Conservation (phyloP, 768 basidiomycete species). For the Hygrocybe coccinea region DNA sequence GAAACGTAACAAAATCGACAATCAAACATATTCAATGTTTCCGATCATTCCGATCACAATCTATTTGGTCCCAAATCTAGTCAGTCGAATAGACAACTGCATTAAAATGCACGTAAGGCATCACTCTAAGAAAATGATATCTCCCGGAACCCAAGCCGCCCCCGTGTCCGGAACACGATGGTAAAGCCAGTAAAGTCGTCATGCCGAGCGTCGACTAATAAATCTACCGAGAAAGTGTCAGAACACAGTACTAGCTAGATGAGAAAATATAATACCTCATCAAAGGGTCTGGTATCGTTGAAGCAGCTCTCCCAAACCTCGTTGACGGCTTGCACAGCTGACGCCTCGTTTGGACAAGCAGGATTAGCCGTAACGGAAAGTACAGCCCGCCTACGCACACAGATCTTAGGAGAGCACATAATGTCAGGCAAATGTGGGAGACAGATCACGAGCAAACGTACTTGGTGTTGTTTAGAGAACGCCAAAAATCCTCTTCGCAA, state of each 20-base stretch:
- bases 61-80: no score
- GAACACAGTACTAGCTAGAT: not conserved
- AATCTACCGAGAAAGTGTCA: constrained; percentile 11
- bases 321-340: constrained; percentile 87
- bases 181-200: not conserved
- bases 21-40: no score
- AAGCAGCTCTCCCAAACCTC: constrained; percentile 98
- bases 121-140: not conserved
- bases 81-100: no score
- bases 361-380: constrained; percentile 79
- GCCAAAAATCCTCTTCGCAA: constrained; percentile 66
- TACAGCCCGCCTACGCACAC: constrained; percentile 83
- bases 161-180: no score
- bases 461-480: constrained; percentile 95
- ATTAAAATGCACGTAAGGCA: not conserved
- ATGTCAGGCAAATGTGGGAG: constrained; percentile 5
- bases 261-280: constrained; percentile 58
- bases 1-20: no score
- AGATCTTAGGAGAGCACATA: constrained; percentile 50
- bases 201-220: constrained; percentile 10
- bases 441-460: constrained; percentile 27
- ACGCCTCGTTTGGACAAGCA: constrained; percentile 64
- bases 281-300: constrained; percentile 92
- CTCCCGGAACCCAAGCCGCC: not conserved
- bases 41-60: no score